phyloP scores from a whole-genome alignment of 2,329 filamentous ascomycete genomes.

The Pseudogymnoascus sp. region DNA sequence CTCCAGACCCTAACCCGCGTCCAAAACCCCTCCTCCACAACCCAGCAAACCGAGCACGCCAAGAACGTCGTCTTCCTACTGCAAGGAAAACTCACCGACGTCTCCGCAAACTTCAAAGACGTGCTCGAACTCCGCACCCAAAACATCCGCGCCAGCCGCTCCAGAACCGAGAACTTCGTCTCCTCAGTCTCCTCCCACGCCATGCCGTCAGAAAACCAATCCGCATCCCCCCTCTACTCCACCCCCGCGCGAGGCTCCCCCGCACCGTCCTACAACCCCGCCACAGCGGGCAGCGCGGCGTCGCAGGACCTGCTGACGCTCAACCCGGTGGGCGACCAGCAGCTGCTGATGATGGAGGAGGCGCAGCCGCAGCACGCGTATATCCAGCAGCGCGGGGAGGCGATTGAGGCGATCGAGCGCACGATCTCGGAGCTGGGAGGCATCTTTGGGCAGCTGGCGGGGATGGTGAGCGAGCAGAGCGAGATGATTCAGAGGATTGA shows the following conservation, averaged over 20 bases:
- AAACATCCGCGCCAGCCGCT: conserved; percentile 91
- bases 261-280: conserved; percentile 40
- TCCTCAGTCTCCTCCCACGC: conserved; percentile 76
- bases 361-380: conserved; percentile 79
- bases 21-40: conserved; percentile 63
- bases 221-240: conserved; percentile 79
- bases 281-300: conserved; percentile 32
- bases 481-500: conserved; percentile 98
- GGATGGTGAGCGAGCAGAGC: conserved; percentile 95
- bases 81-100: conserved; percentile 85
- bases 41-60: conserved; percentile 92
- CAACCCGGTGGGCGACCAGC: conserved; percentile 77
- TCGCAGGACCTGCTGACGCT: conserved; percentile 68
- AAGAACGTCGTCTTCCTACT: conserved; percentile 92
- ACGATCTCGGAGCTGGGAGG: conserved; percentile 87
- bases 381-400: conserved; percentile 87
- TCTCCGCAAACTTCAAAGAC: conserved; percentile 93
- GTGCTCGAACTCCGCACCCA: conserved; percentile 93
- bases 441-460: conserved; percentile 88
- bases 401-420: conserved; percentile 92
- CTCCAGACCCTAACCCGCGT: conserved; percentile 71
- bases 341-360: conserved; percentile 89
- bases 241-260: conserved; percentile 61
- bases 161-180: conserved; percentile 92
- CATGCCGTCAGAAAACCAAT: conserved; percentile 55